Percentiles rank a stretch among this genome's conserved stretches.
These are phyloP conservation scores for Pelargonium citronellum DNA, from an alignment of 441 rosid species.

Conservation along the genomic window DNA sequence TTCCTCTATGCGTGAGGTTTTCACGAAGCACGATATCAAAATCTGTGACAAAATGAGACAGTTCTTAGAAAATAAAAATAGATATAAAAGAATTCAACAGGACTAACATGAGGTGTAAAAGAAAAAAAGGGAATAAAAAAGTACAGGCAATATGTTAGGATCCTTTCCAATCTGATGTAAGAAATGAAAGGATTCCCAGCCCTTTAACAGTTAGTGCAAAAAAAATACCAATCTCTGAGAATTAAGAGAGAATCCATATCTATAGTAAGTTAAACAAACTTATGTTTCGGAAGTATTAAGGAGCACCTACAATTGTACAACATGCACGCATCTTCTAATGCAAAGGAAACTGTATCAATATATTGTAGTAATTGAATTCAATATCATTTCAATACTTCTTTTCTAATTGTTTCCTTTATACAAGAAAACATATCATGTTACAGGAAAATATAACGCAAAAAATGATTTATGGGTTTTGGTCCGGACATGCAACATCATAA, in stretches of 20 bases:
- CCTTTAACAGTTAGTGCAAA: not conserved
- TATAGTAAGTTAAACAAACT: not conserved
- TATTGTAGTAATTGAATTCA: too few species aligned
- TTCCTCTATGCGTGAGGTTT: constrained; percentile 66
- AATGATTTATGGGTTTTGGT: not conserved
- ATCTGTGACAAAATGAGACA: constrained; percentile 41
- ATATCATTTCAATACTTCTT: not conserved
- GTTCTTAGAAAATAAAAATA: constrained; percentile 15
- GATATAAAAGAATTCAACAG: constrained; percentile 9
- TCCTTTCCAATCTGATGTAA: not conserved
- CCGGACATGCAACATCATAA: not conserved
- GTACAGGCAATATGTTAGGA: not conserved
- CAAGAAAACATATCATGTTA: not conserved
- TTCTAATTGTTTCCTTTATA: not conserved
- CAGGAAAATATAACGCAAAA: not conserved
- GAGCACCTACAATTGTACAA: not conserved
- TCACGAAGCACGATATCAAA: constrained; percentile 60
- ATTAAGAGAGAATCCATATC: not conserved
- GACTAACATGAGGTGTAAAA: constrained; percentile 2
- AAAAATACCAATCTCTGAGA: not conserved
- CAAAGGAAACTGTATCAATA: not conserved
- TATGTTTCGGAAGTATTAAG: not conserved
- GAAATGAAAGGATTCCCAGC: not conserved
- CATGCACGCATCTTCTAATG: not conserved
- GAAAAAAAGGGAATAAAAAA: not conserved